Evolutionary conservation across 345 rosid species (phyloP).

Genomic region (Psidium friedrichsthalianum): DNA sequence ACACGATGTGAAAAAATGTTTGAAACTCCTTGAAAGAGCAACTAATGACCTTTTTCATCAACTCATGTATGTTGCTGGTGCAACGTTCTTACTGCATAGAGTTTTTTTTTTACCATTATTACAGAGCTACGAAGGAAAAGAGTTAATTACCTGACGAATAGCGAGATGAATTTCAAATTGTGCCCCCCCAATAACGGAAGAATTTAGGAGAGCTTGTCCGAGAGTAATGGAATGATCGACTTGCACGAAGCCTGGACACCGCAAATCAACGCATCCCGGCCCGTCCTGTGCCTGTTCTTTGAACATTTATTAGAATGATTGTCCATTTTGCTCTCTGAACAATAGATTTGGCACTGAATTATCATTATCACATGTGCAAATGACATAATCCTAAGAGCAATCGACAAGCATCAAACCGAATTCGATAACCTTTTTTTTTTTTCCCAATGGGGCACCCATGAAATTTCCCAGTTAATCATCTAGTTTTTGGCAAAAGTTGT

Average conservation of each 20-base stretch:
- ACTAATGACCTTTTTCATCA: not conserved
- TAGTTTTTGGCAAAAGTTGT: too few relatives aligned
- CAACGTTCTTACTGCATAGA: not conserved
- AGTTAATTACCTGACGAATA: not conserved
- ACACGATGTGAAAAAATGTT: too few relatives aligned
- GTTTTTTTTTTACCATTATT: not conserved
- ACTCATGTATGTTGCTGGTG: not conserved
- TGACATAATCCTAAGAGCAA: not conserved
- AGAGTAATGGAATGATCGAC: not conserved
- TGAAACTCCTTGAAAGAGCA: not conserved
- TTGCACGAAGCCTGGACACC: not conserved
- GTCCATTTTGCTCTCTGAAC: too few relatives aligned
- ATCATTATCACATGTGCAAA: not conserved
- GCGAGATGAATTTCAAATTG: not conserved
- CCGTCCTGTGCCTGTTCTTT: not conserved
- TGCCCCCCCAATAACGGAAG: not conserved
- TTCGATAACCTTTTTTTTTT: too few relatives aligned
- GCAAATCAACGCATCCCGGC: not conserved
- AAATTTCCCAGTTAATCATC: too few relatives aligned
- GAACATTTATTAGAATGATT: too few relatives aligned
- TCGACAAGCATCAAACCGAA: not conserved
- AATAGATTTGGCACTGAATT: too few relatives aligned
- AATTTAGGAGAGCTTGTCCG: not conserved
- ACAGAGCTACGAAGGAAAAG: not conserved
- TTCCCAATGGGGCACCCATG: too few relatives aligned